Percentiles rank a stretch among this genome's conserved stretches.
Evolutionary conservation across 2,329 filamentous ascomycete genomes (phyloP).

Genomic region (Pestalotiopsis sp.): DNA sequence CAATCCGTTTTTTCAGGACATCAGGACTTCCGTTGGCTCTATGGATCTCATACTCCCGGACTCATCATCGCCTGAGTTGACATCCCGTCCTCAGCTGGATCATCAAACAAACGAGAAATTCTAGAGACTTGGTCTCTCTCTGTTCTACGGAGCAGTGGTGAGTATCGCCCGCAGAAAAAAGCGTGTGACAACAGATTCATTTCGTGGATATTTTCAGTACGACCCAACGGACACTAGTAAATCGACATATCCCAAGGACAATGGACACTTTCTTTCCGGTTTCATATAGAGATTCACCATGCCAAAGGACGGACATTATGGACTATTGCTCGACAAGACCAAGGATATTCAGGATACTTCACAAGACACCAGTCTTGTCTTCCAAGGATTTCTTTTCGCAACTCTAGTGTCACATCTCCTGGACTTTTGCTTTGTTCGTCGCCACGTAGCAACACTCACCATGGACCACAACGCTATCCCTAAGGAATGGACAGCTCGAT

Average conservation of each 20-base stretch:
- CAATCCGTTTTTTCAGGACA: conserved; percentile 7
- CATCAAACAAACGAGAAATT: conserved; percentile 23
- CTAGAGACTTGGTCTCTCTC: background rate
- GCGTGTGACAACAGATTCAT: conserved; percentile 23
- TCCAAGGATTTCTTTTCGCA: background rate
- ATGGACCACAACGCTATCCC: background rate
- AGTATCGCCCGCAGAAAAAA: conserved; percentile 37
- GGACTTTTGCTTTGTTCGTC: background rate
- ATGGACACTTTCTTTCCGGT: conserved; percentile 2
- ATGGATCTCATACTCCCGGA: background rate
- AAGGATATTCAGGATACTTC: background rate
- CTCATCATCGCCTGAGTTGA: conserved; percentile 11
- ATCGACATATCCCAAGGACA: background rate
- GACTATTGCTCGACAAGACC: background rate
- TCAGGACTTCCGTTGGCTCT: background rate
- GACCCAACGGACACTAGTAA: conserved; percentile 7
- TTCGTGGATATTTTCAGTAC: background rate
- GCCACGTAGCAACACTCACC: background rate
- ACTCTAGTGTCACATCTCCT: background rate
- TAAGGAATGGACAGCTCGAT: background rate
- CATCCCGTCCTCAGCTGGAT: conserved; percentile 27
- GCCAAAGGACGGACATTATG: background rate
- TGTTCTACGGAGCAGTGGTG: conserved; percentile 24
- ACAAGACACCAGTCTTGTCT: background rate
- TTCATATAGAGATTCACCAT: background rate